Evolutionary conservation across 108 stramenopile genomes (phyloP), one percentile per base, ranked within the genome.

Genomic region (Conticribra guillardii): DNA sequence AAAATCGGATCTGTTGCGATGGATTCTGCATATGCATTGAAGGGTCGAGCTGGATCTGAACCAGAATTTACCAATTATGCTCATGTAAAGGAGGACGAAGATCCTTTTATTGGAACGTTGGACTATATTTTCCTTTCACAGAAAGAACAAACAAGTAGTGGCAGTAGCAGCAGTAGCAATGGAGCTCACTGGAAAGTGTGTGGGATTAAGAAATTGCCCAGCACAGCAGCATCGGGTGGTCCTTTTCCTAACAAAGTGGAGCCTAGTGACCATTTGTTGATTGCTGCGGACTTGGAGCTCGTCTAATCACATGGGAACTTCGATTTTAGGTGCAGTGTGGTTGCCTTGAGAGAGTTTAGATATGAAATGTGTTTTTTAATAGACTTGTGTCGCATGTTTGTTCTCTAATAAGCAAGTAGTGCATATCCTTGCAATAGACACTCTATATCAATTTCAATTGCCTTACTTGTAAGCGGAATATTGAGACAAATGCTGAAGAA

Each of bases 51-150:
- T n/a, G 84, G 81, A 1, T 50, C 32, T 41, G 96, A 98, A 48
- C 95, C 96, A 11, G 89, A 95, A 56, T 96, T 93, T 80, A 98
- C 96, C 44, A 98, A 98, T 62, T 89, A 87, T 66, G 92, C 95
- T n/a, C 87, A 88, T 45, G 49, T 65, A 17, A 66, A 60, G 54
- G 83, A 85, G 53, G 56, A 92, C 7, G 61, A 81, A n/a, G 87
- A 88, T 28, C 80, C 86, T 14, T 98, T 96, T 54, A 91, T 96
- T 63, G 96, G 93, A 54, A 95, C 95, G 0, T 71, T 98, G 18
- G 97, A 98, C 77, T 98, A 98, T 68, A 92, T 98, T 44, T 96
- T 98, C 51, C 51, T 90, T 22, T 89, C 88, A 18, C 54, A 74
- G 23, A 77, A 80, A 49, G 81, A 81, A 16, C 32, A 71, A 31